Percentiles rank a stretch among this genome's conserved stretches.
phyloP scores from a whole-genome alignment of 768 basidiomycete species.

The Tremella yokohamensis region DNA sequence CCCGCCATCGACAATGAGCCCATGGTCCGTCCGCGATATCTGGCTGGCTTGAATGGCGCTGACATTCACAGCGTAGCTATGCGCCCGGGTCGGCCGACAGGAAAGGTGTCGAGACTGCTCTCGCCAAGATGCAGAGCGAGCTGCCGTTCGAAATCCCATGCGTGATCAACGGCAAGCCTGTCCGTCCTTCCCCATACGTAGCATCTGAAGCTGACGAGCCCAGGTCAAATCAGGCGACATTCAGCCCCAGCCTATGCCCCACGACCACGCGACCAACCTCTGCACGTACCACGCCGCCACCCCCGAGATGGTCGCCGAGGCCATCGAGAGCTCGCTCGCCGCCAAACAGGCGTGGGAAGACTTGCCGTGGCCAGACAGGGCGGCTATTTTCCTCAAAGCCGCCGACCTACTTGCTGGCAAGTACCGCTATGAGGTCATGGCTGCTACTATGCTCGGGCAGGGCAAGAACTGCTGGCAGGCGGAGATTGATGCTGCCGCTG shows the following conservation, averaged over 20 bases:
- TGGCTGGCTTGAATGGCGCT: conserved; percentile 5
- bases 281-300: conserved; percentile 88
- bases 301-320: conserved; percentile 65
- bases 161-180: conserved; percentile 82
- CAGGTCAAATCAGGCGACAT: conserved; percentile 78
- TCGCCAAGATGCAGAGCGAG: conserved; percentile 74
- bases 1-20: conserved; percentile 88
- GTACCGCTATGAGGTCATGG: conserved; percentile 90
- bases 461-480: conserved; percentile 99
- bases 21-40: conserved; percentile 60
- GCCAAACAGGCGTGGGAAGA: conserved; percentile 88
- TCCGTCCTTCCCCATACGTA: conserved; percentile 50
- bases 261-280: conserved; percentile 75
- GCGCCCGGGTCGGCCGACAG: conserved; percentile 76
- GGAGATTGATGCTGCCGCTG: conserved; percentile 97
- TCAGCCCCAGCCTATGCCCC: conserved; percentile 76
- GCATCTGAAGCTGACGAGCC: neutral
- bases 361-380: conserved; percentile 93
- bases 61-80: conserved; percentile 55
- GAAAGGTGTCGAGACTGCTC: conserved; percentile 64
- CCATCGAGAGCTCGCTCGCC: conserved; percentile 80
- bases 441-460: conserved; percentile 96
- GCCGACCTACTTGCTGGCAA: conserved; percentile 94
- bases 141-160: conserved; percentile 90
- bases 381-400: conserved; percentile 96